Percentiles rank a stretch among this genome's conserved stretches.
Conservation (phyloP, 2,329 filamentous ascomycete species). For the Corniculantispora saksenae region DNA sequence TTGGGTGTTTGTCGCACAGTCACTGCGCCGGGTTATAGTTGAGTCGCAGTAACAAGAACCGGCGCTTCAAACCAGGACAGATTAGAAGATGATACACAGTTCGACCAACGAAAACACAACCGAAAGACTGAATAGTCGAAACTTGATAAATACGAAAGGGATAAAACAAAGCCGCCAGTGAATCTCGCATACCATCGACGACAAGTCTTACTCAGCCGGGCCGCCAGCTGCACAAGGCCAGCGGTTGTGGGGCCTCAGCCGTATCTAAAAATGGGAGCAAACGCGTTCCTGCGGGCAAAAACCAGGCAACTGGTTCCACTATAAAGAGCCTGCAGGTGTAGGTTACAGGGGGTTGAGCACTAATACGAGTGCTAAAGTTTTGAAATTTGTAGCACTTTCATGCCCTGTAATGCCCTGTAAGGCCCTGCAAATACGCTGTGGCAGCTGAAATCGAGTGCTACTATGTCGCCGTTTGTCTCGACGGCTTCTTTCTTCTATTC, state of each 20-base stretch:
- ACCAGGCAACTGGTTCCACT: neutral
- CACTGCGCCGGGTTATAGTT: neutral
- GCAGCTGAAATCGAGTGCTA: neutral
- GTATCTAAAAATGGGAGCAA: slow-evolving; percentile 16
- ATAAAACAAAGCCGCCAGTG: neutral
- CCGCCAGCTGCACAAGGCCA: neutral
- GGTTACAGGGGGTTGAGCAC: neutral
- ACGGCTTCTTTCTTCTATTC: neutral
- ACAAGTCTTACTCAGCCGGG: slow-evolving; percentile 16
- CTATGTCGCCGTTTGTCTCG: neutral
- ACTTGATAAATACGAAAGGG: slow-evolving; percentile 10
- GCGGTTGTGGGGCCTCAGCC: neutral
- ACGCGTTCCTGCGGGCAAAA: slow-evolving; percentile 4
- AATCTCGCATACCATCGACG: neutral
- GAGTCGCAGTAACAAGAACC: neutral
- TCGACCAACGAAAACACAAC: neutral
- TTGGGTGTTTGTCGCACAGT: neutral
- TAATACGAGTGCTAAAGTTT: neutral
- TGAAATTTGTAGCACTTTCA: neutral
- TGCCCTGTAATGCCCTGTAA: neutral
- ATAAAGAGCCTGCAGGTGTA: neutral
- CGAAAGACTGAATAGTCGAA: neutral
- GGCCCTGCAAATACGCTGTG: too few species aligned
- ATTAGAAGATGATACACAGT: neutral
- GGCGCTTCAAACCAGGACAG: neutral